A percentile compares a stretch with the other conserved stretches of the same genome.
phyloP scores from a whole-genome alignment of 208 protist genomes.

The Crithidia bombi region DNA sequence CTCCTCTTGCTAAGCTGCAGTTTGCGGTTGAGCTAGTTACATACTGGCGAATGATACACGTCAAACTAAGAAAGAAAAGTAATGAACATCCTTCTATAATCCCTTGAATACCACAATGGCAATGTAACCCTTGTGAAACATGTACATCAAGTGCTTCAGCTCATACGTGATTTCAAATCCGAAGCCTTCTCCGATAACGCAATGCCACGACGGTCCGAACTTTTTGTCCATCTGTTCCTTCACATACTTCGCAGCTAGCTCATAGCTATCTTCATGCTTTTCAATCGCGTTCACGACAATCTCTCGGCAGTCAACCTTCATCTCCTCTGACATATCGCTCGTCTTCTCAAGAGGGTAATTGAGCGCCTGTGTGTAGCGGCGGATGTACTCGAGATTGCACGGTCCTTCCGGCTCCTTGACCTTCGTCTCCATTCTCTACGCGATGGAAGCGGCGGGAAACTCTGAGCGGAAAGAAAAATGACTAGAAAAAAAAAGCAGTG shows the following conservation, averaged over 20 bases:
- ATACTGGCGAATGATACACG: too few relatives aligned
- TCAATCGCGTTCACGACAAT: slow-evolving; percentile 94
- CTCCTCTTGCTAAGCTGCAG: too few relatives aligned
- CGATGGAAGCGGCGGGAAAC: too few relatives aligned
- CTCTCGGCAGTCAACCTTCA: slow-evolving; percentile 93
- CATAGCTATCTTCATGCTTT: slow-evolving; percentile 93
- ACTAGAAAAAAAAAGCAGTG: not conserved
- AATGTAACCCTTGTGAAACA: slow-evolving; percentile 93
- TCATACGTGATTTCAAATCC: slow-evolving; percentile 95
- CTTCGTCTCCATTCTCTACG: slow-evolving; percentile 64
- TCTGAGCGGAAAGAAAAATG: too few relatives aligned
- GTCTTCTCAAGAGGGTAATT: slow-evolving; percentile 91
- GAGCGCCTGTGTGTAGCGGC: slow-evolving; percentile 71
- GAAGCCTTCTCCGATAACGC: slow-evolving; percentile 95
- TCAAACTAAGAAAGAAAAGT: slow-evolving; percentile 12
- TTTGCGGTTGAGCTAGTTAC: too few relatives aligned
- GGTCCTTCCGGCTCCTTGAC: slow-evolving; percentile 74
- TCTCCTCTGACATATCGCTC: slow-evolving; percentile 96
- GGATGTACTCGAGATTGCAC: slow-evolving; percentile 82
- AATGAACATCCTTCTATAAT: slow-evolving; percentile 44
- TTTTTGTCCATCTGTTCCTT: slow-evolving; percentile 97
- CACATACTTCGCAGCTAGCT: slow-evolving; percentile 92
- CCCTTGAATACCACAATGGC: slow-evolving; percentile 96
- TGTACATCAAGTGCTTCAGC: slow-evolving; percentile 94
- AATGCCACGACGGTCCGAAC: slow-evolving; percentile 94